Percentiles rank a stretch among this genome's conserved stretches.
These are phyloP conservation scores for Trichophyton benhamiae DNA, from an alignment of 2,329 filamentous ascomycete genomes.

Conservation along the genomic window DNA sequence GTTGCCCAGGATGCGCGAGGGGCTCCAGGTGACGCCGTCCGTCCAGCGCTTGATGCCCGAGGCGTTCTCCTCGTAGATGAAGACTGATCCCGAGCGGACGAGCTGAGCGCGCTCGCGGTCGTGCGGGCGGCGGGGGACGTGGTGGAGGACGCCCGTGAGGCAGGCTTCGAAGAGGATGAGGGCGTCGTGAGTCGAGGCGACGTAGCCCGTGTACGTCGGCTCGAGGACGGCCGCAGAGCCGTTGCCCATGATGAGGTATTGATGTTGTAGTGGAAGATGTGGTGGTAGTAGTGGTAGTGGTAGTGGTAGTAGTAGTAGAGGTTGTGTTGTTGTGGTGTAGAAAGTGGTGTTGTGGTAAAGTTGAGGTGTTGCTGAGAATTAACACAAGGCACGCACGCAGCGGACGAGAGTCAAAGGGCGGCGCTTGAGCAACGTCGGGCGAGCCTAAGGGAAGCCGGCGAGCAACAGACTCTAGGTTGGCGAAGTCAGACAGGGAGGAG, in stretches of 20 bases:
- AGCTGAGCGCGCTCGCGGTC: constrained; percentile 67
- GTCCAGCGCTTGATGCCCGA: constrained; percentile 93
- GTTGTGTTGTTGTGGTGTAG: too few relatives aligned
- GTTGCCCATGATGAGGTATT: constrained; percentile 26
- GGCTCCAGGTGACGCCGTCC: constrained; percentile 82
- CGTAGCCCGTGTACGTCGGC: constrained; percentile 56
- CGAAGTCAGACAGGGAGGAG: too few relatives aligned
- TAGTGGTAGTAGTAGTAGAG: too few relatives aligned
- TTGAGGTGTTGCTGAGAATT: too few relatives aligned
- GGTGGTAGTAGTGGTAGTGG: too few relatives aligned
- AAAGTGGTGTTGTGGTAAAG: too few relatives aligned
- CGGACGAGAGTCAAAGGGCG: too few relatives aligned
- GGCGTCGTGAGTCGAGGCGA: constrained; percentile 61
- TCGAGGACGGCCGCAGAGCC: constrained; percentile 38
- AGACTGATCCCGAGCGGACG: constrained; percentile 73
- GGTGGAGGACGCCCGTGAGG: constrained; percentile 55
- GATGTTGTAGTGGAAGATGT: too few relatives aligned
- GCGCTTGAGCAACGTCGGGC: too few relatives aligned
- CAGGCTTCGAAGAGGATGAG: constrained; percentile 70
- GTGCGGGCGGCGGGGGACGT: constrained; percentile 73
- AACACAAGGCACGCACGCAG: too few relatives aligned
- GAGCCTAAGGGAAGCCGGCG: too few relatives aligned
- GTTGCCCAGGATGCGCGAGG: constrained; percentile 71
- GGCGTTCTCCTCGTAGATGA: constrained; percentile 83
- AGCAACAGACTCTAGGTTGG: too few relatives aligned